Evolutionary conservation across 805 yeast genomes (phyloP).

Genomic region (Wickerhamomyces pijperi): DNA sequence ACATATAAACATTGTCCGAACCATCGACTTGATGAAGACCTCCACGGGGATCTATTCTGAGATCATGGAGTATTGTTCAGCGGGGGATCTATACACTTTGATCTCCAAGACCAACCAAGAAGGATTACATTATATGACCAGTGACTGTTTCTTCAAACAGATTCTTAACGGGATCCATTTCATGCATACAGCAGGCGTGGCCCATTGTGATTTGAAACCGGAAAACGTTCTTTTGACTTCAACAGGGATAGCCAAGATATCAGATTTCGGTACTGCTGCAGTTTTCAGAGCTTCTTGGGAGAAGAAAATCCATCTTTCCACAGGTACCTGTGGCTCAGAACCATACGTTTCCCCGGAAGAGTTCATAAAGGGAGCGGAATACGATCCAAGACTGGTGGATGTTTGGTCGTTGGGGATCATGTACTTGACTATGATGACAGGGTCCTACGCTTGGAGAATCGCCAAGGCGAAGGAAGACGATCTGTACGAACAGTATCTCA

Average conservation of each 20-base stretch:
- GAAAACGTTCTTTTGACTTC: conserved; percentile 70
- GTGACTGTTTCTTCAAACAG: conserved; percentile 87
- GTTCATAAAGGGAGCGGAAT: conserved; percentile 38
- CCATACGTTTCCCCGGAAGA: conserved; percentile 94
- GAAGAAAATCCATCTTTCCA: conserved; percentile 49
- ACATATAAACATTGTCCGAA: conserved; percentile 67
- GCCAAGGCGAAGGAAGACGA: conserved; percentile 51
- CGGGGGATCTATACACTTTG: conserved; percentile 65
- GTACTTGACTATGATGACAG: conserved; percentile 72
- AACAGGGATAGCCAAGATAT: conserved; percentile 54
- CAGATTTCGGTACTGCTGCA: conserved; percentile 87
- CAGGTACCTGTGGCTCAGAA: conserved; percentile 79
- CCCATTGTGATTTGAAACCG: conserved; percentile 88
- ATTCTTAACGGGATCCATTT: conserved; percentile 70
- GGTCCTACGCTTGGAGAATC: conserved; percentile 79
- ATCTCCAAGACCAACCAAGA: conserved; percentile 39
- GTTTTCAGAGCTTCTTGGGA: conserved; percentile 92
- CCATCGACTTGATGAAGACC: conserved; percentile 72
- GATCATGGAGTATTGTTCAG: conserved; percentile 93
- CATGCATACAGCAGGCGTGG: conserved; percentile 86
- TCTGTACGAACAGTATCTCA: conserved; percentile 31
- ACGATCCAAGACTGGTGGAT: conserved; percentile 75
- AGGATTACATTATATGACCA: conserved; percentile 50
- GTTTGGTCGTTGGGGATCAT: conserved; percentile 84
- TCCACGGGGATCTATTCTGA: conserved; percentile 65